Percentiles rank a stretch among this genome's conserved stretches.
phyloP scores from a whole-genome alignment of 2,329 filamentous ascomycete genomes.

The Colletotrichum truncatum region DNA sequence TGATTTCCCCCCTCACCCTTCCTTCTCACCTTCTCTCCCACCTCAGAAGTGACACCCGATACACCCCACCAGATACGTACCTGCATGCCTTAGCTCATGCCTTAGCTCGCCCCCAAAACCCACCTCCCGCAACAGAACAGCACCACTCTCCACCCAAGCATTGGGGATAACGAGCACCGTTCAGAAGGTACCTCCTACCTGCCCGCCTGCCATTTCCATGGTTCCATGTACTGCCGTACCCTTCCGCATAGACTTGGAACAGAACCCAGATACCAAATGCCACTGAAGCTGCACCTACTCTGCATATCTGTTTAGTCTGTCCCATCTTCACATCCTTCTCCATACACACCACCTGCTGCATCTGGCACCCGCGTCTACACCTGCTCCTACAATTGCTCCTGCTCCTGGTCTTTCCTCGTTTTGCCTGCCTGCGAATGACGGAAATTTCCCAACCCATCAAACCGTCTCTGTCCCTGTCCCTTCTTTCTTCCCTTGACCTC shows the following conservation, averaged over 20 bases:
- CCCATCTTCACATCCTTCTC: not conserved
- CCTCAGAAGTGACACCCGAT: not conserved
- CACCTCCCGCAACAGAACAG: conserved; percentile 28
- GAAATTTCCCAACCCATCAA: conserved; percentile 1
- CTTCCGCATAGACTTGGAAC: no score
- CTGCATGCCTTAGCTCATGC: conserved; percentile 13
- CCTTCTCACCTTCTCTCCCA: not conserved
- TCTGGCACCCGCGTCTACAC: not conserved
- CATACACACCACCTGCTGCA: not conserved
- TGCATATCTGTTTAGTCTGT: not conserved
- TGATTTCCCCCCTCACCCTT: not conserved
- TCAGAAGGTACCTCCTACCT: not conserved
- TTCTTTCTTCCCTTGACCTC: not conserved
- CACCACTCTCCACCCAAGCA: not conserved
- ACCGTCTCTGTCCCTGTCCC: not conserved
- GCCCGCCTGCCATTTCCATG: no score
- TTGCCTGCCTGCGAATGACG: conserved; percentile 2
- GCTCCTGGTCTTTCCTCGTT: not conserved
- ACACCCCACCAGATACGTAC: conserved; percentile 22
- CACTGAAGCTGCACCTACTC: not conserved
- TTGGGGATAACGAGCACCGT: not conserved
- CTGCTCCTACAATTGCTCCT: not conserved
- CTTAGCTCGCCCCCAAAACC: conserved; percentile 23
- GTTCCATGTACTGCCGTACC: no score
- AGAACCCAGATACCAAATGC: no score